Evolutionary conservation across 192 early-diverging fungal genomes (phyloP).

Genomic region (Podila horticola): DNA sequence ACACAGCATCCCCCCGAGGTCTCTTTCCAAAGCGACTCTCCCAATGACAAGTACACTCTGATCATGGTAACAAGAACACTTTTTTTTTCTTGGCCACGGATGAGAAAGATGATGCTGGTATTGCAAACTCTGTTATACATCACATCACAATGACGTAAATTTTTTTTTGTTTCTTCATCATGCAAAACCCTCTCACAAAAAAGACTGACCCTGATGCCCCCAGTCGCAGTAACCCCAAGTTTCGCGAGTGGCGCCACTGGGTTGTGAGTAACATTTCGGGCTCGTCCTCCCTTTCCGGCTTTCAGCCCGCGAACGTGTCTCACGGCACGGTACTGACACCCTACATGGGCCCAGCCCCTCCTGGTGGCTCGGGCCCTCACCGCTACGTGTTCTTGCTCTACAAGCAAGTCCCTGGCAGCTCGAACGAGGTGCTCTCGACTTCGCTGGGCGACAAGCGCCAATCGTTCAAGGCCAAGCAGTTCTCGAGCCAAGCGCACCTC

Average conservation of each 20-base stretch:
- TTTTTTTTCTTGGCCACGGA: neutral
- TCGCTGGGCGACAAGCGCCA: slow-evolving; percentile 19
- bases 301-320: slow-evolving; percentile 33
- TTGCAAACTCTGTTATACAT: neutral
- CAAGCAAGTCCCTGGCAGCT: slow-evolving; percentile 51
- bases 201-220: slow-evolving; percentile 70
- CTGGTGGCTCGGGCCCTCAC: slow-evolving; percentile 61
- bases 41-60: slow-evolving; percentile 39
- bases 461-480: slow-evolving; percentile 49
- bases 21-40: slow-evolving; percentile 25
- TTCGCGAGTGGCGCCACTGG: slow-evolving; percentile 68
- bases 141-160: neutral
- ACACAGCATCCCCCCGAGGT: slow-evolving; percentile 36
- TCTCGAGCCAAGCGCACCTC: slow-evolving; percentile 51
- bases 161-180: neutral
- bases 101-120: neutral
- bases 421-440: slow-evolving; percentile 26
- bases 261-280: slow-evolving; percentile 63
- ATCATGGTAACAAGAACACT: slow-evolving; percentile 20
- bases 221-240: slow-evolving; percentile 47
- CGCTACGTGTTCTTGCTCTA: slow-evolving; percentile 69
- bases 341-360: slow-evolving; percentile 65
- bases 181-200: too few species aligned
- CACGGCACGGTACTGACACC: slow-evolving; percentile 32
- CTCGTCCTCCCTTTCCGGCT: slow-evolving; percentile 6